Evolutionary conservation across 2,329 filamentous ascomycete genomes (phyloP).

Genomic region (Cordyceps javanica): DNA sequence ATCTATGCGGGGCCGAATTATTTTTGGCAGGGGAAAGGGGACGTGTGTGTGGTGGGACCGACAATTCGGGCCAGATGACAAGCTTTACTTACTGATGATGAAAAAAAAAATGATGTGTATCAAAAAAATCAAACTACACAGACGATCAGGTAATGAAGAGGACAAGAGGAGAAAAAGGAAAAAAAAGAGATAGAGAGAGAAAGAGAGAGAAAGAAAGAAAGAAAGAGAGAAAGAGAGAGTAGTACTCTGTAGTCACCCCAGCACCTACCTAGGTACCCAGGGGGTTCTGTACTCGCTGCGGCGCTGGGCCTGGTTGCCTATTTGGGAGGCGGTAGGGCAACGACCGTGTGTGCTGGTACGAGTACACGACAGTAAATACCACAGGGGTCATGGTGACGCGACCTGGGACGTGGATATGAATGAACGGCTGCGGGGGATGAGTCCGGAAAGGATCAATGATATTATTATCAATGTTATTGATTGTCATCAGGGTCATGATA

Average conservation of each 20-base stretch:
- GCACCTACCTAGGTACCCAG: no score
- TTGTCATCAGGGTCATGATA: not conserved
- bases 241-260: not conserved
- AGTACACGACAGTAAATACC: no score
- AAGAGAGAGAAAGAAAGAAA: no score
- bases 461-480: not conserved
- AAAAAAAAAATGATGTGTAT: not conserved
- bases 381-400: not conserved
- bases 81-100: not conserved
- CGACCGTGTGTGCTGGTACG: no score
- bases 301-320: no score
- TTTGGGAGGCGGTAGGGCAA: no score
- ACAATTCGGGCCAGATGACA: slow-evolving; percentile 10
- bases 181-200: no score
- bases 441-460: no score
- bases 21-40: slow-evolving; percentile 9
- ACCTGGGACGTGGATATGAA: not conserved
- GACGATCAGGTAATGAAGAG: not conserved
- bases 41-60: slow-evolving; percentile 1
- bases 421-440: not conserved
- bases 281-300: no score
- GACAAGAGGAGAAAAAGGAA: no score
- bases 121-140: no score
- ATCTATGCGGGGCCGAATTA: not conserved
- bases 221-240: not conserved